Evolutionary conservation across 495 filamentous ascomycete genomes (phyloP).

Genomic region (Podospora sp.): DNA sequence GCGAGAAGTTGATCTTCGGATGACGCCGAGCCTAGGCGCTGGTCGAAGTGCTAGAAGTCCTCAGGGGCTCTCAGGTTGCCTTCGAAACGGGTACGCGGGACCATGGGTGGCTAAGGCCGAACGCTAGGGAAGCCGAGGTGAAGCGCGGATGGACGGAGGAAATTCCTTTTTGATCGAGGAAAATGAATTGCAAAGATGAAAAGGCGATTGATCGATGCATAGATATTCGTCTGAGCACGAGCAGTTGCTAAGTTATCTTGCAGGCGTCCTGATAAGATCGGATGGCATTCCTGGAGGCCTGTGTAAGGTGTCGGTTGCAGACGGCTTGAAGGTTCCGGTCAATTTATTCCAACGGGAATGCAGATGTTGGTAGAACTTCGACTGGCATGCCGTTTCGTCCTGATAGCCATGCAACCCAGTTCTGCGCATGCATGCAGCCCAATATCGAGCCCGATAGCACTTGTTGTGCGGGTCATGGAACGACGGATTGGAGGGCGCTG

Average conservation of each 20-base stretch:
- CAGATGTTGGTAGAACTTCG: background rate
- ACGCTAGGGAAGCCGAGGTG: slow-evolving; percentile 8
- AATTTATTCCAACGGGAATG: background rate
- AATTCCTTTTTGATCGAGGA: background rate
- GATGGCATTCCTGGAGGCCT: slow-evolving; percentile 6
- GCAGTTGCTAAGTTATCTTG: background rate
- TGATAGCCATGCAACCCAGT: background rate
- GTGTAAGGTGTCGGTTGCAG: background rate
- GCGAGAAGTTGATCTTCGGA: slow-evolving; percentile 8
- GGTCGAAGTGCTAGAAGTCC: background rate
- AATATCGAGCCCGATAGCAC: slow-evolving; percentile 2
- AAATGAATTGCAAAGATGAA: background rate
- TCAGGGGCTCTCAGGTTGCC: slow-evolving; percentile 6
- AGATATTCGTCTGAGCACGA: background rate
- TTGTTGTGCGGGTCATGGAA: background rate
- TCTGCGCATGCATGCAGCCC: slow-evolving; percentile 8
- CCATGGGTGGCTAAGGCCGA: background rate
- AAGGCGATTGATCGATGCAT: background rate
- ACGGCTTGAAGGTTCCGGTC: background rate
- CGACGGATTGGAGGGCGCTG: background rate
- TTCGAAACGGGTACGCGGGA: background rate
- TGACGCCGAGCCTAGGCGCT: slow-evolving; percentile 9
- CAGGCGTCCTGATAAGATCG: background rate
- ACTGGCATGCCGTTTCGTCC: slow-evolving; percentile 1
- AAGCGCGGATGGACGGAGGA: background rate